Conservation (phyloP, 306 rosid genomes). For the Ormosia semicastrata region DNA sequence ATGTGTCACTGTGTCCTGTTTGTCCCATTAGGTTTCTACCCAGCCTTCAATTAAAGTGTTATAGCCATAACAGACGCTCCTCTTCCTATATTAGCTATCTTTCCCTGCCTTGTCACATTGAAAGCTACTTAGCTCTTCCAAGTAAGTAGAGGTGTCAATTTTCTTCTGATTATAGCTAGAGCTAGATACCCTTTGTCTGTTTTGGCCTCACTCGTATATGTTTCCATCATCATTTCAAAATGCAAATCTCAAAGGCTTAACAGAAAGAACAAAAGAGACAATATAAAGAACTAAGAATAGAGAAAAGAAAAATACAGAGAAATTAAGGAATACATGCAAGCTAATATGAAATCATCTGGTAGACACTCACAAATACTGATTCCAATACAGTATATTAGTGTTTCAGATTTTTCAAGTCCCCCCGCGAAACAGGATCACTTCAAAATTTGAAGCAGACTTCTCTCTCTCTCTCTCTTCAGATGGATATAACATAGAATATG, state of each 20-base stretch:
- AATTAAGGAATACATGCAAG: not conserved
- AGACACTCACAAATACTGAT: slow-evolving; percentile 23
- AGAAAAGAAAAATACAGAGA: not conserved
- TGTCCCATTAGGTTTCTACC: slow-evolving; percentile 37
- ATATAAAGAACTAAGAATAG: not conserved
- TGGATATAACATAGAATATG: slow-evolving; percentile 40
- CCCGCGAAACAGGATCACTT: slow-evolving; percentile 52
- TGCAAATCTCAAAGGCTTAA: not conserved
- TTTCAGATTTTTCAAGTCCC: slow-evolving; percentile 9
- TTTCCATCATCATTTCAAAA: slow-evolving; percentile 25
- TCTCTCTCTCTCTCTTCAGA: slow-evolving; percentile 26
- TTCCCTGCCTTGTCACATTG: slow-evolving; percentile 27
- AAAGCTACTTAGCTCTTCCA: slow-evolving; percentile 1
- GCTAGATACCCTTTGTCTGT: slow-evolving; percentile 39
- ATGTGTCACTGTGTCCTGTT: not conserved
- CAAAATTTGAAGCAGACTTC: slow-evolving; percentile 49
- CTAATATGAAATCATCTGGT: slow-evolving; percentile 15
- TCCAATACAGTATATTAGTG: not conserved
- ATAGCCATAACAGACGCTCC: slow-evolving; percentile 40
- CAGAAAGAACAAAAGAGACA: slow-evolving; percentile 1
- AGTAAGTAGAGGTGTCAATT: slow-evolving; percentile 10
- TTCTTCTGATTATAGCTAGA: slow-evolving; percentile 17
- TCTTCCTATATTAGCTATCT: slow-evolving; percentile 1
- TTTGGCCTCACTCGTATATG: slow-evolving; percentile 21
- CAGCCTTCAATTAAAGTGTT: not conserved